Percentiles rank a stretch among this genome's conserved stretches.
phyloP scores from a whole-genome alignment of 331 rosid genomes.

The Malus hybrid region DNA sequence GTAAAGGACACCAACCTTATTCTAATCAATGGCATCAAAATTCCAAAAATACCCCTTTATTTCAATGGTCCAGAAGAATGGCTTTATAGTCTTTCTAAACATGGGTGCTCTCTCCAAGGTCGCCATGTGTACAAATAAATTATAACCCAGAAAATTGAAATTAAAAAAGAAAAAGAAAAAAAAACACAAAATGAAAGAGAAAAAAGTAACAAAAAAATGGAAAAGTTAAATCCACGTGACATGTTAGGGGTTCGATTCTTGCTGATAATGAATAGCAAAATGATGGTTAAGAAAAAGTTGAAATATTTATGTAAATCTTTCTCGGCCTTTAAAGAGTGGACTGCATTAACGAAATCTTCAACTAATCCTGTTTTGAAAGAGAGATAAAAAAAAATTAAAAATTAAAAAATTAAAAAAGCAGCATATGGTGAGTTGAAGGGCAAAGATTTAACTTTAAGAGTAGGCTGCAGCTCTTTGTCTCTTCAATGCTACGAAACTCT shows the following conservation, averaged over 20 bases:
- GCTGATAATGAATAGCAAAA: no score
- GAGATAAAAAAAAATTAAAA: background rate
- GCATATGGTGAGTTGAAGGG: constrained; percentile 25
- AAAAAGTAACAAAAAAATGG: background rate
- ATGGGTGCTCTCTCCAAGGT: constrained; percentile 16
- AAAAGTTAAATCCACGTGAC: no score
- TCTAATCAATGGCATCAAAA: background rate
- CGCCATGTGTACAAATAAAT: background rate
- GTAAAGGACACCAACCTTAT: background rate
- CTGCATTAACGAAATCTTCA: accelerated
- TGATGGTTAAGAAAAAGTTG: no score
- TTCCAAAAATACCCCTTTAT: background rate
- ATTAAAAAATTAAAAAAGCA: background rate
- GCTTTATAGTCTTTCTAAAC: background rate
- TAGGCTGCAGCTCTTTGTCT: constrained; percentile 34
- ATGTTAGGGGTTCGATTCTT: no score
- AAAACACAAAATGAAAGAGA: background rate
- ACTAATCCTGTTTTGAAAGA: no score
- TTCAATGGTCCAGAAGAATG: background rate
- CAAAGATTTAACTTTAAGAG: no score
- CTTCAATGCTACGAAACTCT: constrained; percentile 2
- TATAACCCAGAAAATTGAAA: background rate
- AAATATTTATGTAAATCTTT: accelerated
- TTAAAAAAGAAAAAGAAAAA: background rate
- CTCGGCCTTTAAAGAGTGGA: accelerated